Percentiles rank a stretch among this genome's conserved stretches.
phyloP scores from a whole-genome alignment of 148 eudicot genomes.

The Arbutus unedo region DNA sequence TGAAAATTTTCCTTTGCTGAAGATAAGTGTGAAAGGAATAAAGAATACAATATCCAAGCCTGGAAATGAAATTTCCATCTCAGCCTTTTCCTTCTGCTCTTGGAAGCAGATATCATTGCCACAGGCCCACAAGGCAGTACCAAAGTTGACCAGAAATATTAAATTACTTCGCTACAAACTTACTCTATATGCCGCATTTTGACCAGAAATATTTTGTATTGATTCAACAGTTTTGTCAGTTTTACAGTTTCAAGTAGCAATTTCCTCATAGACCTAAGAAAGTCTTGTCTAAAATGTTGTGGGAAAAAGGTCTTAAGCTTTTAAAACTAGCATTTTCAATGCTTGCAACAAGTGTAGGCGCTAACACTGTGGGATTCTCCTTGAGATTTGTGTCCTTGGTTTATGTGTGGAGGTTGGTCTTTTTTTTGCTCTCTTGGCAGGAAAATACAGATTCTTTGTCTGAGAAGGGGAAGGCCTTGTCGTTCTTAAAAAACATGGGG shows the following conservation, averaged over 20 bases:
- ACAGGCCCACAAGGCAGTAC: neutral
- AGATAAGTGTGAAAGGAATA: neutral
- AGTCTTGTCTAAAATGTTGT: neutral
- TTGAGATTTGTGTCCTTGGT: neutral
- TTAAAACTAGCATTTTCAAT: neutral
- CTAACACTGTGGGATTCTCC: neutral
- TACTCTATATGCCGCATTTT: neutral
- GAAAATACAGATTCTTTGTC: conserved; percentile 26
- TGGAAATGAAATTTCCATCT: neutral
- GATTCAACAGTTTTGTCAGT: conserved; percentile 1
- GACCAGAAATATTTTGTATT: neutral
- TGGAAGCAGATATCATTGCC: neutral
- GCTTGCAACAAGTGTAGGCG: neutral
- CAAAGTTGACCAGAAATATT: conserved; percentile 7
- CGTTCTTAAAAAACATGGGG: conserved; percentile 60
- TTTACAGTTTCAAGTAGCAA: neutral
- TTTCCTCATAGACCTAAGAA: neutral
- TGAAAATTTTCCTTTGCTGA: neutral
- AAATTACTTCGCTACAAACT: neutral
- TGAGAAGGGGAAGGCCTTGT: conserved; percentile 36
- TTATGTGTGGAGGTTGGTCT: neutral
- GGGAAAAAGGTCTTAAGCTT: neutral
- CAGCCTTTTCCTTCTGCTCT: neutral
- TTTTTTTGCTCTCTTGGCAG: conserved; percentile 27
- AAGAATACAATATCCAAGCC: neutral